These are phyloP conservation scores for Malus hybrid DNA, from an alignment of 331 rosid genomes.

Conservation along the genomic window DNA sequence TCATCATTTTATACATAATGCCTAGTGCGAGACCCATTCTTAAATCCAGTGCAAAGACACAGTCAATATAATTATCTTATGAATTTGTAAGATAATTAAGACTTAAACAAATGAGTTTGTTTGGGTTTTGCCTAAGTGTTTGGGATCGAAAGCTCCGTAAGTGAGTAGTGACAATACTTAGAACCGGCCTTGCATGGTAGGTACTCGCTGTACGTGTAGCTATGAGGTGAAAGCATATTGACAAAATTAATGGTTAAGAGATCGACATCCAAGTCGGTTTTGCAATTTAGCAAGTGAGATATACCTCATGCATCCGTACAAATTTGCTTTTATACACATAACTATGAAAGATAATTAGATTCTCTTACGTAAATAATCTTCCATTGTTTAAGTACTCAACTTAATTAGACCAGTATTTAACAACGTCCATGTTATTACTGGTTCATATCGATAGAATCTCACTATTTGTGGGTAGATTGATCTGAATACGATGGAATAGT, in stretches of 20 bases:
- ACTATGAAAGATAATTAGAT: neutral
- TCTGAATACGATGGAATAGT: neutral
- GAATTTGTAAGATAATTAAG: no score
- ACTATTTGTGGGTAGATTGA: neutral
- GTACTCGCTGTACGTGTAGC: neutral
- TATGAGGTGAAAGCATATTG: neutral
- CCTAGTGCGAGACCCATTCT: neutral
- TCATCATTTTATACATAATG: neutral
- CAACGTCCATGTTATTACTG: neutral
- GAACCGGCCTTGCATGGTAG: conserved; percentile 5
- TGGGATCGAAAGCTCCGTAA: conserved; percentile 5
- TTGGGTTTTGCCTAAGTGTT: neutral
- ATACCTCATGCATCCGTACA: neutral
- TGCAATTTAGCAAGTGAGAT: neutral
- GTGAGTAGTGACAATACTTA: neutral
- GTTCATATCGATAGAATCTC: neutral
- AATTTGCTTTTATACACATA: neutral
- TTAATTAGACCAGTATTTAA: neutral
- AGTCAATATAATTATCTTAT: no score
- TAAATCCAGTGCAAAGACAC: no score
- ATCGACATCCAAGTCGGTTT: neutral
- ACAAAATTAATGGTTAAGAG: neutral
- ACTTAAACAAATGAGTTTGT: neutral
- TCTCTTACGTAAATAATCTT: neutral
- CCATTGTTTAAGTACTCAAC: neutral